Evolutionary conservation across 176 grass and related monocot genomes (phyloP), one percentile per base, ranked within the genome.

Genomic region (Musa troglodytarum): DNA sequence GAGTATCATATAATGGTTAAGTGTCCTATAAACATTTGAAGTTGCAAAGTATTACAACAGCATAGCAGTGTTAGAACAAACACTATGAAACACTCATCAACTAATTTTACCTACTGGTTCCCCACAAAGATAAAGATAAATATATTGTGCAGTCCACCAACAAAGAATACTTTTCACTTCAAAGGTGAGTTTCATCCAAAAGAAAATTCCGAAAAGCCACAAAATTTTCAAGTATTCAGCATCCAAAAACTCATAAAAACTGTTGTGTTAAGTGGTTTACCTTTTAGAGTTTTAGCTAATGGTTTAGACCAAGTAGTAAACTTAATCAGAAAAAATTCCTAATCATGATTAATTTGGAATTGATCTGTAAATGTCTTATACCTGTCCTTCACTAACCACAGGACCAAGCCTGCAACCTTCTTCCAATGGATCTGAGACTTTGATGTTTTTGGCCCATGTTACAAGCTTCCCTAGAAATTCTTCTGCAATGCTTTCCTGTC

Each of bases 351-450:
- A 9, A 65, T 1, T 26, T 1, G n/a, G 25, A 65, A 65, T 16
- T 65, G 16, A 17, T 16, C 0, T 5, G 24, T 17, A 16, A 25
- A 83, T 56, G 72, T 69, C 13, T 12, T 6, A 2, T 92, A 99
- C 95, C 90, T 99, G 95, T 72, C 82, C 88, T 94, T 86, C 82
- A 79, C 90, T 94, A 63, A 99, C 74, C 67, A 99, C 84, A 21
- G 95, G 95, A 13, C 95, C 95, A 83, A 99, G 78, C 71, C 95
- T 99, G 86, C 95, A 99, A 70, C 90, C 95, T 75, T 92, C 90
- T 87, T 89, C 95, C 16, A 99, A 75, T 22, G 90, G 95, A 83
- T 94, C 86, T 3, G 95, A 99, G 59, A 89, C 68, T 86, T 99
- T 99, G 80, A 99, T 99, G 77, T 87, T 89, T 87, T 92, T 87